Evolutionary conservation across 495 filamentous ascomycete species (phyloP), one percentile per base, ranked within the genome.

Genomic region (Xylaria curta): DNA sequence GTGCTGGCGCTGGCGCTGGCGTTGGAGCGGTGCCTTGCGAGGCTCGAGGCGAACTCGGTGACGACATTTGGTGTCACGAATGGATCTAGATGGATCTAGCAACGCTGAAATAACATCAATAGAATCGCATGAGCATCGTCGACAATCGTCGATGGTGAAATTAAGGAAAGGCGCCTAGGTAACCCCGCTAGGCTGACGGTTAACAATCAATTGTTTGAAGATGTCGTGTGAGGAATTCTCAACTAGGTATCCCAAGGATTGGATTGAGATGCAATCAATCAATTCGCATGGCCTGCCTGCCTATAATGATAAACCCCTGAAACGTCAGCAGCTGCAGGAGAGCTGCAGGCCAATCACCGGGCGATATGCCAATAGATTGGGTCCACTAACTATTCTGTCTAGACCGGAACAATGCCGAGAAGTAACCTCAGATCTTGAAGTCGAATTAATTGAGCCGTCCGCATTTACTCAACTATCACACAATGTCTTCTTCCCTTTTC

Each of bases 1-100:
- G 76, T 71, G 76, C 75, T 65, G 72, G 58, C 53, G 78, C 66
- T 70, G 74, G 40, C 36, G 73, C 73, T 3, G 78, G 38, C 10
- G 69, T n/a, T 19, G 61, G 40, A 66, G 78, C 81, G 31, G 51
- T 69, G 72, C 73, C 73, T 75, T 68, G 76, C 63, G 76, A 68
- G 71, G 70, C 66, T 75, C 75, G 44, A n/a, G 70, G 77, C 36
- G 67, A 68, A 42, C 64, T 63, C 47, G 70, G 70, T 13, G 70
- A 72, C 28, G 70, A 72, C 70, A 72, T 72, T 61, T 33, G 33
- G 56, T 51, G 56, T 26, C 47, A 56, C 51, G 69, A 53, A 24
- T 28, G 36, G 36, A 31, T n/a, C n/a, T n/a, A n/a, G 33, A 33
- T 33, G 4, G 40, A 59, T 66, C 24, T 60, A 59, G 62, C 21